Base-by-base conservation (phyloP, 306 rosid species). In the Ormosia emarginata region DNA sequence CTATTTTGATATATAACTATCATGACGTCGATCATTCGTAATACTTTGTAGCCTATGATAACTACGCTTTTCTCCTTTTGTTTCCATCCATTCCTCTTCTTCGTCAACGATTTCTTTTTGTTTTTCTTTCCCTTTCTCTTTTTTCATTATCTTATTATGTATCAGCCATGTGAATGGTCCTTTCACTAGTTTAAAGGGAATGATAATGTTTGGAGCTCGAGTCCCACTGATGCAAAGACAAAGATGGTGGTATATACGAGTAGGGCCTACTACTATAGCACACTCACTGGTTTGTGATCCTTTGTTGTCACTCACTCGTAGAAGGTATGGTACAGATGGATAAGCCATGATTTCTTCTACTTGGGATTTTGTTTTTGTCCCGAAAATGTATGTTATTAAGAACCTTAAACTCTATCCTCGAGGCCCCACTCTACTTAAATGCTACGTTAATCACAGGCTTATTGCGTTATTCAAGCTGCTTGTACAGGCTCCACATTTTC, bases 131-230 rank as follows among this genome's bases (percentile, higher is more conserved):
- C 30, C 3, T 11, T 33, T 72, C 52, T 14, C 12, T 44, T 47
- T 53, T 56, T 63, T 7, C 39, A 30, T 63, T 44, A 64, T 53
- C 62, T 13, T 36, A 66, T 36, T 14, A 9, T 78, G 67, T 37
- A 65, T 78, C 17, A 72, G 65, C 15, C 86, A 80, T 79, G 87
- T 83, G 82, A 81, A 57, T 86, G 89, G 93, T 89, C 90, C 92
- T 86, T 83, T 74, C 47, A 40, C 32, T 55, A 12, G 77, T 76
- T 79, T 30, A n/a, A 75, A 85, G 82, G 79, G 85, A 39, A 17
- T 55, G 72, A 82, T 44, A 84, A 71, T 24, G 81, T 44, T 77
- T 86, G 87, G 83, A 75, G 86, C 82, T 78, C 70, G 72, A 85
- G 81, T 81, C 69, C 82, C 90, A 81, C 85, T 46, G 6, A 64